Evolutionary conservation across 192 early-diverging fungal genomes (phyloP).

Genomic region (Backusella psychrophila): DNA sequence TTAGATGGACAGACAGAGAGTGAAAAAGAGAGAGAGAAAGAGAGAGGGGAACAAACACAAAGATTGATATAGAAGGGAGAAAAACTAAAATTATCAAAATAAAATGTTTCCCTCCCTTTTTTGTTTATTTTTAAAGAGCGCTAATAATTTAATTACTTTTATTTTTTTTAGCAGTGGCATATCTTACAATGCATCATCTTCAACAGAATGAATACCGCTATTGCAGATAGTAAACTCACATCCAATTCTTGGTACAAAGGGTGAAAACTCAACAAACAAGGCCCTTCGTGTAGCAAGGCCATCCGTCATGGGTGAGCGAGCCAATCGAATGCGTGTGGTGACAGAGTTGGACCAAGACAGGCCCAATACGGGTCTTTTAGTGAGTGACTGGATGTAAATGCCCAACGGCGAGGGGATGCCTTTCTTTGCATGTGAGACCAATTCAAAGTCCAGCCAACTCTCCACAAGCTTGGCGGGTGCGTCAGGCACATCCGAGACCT

Average conservation of each 20-base stretch:
- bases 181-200: not conserved
- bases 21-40: not conserved
- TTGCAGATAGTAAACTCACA: constrained; percentile 5
- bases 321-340: constrained; percentile 62
- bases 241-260: constrained; percentile 7
- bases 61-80: too few relatives aligned
- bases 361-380: constrained; percentile 70
- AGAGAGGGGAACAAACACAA: too few relatives aligned
- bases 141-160: not conserved
- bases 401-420: constrained; percentile 2
- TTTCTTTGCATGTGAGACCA: constrained; percentile 7
- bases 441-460: constrained; percentile 26
- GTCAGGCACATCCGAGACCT: constrained; percentile 62
- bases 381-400: constrained; percentile 30
- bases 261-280: constrained; percentile 28
- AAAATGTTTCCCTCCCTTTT: too few relatives aligned
- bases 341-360: constrained; percentile 72
- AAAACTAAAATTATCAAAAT: too few relatives aligned
- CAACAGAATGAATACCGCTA: not conserved
- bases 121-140: not conserved
- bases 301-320: constrained; percentile 26
- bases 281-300: constrained; percentile 13
- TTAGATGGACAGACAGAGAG: not conserved
- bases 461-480: constrained; percentile 7
- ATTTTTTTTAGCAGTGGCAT: too few relatives aligned